Percentiles rank a stretch among this genome's conserved stretches.
These are phyloP conservation scores for Austroboletus eburneus DNA, from an alignment of 768 basidiomycete genomes.

Conservation along the genomic window DNA sequence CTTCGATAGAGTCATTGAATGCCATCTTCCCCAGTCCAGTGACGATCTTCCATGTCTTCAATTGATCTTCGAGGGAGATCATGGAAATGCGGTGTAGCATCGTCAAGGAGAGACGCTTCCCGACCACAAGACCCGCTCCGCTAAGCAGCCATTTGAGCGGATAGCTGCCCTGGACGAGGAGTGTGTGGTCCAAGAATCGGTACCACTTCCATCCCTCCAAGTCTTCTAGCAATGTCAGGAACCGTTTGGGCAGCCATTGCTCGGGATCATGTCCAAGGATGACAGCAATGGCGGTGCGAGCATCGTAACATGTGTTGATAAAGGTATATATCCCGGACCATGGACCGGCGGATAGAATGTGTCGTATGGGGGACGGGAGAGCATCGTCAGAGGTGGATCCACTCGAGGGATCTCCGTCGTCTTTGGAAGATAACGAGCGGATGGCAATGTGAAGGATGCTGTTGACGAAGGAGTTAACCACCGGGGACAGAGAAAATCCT, in stretches of 20 bases:
- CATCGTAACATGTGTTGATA: conserved; percentile 36
- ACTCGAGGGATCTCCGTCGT: conserved; percentile 6
- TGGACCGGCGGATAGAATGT: conserved; percentile 37
- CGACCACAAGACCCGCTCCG: conserved; percentile 44
- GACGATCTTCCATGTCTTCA: conserved; percentile 37
- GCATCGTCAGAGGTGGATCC: conserved; percentile 32
- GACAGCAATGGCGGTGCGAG: conserved; percentile 20
- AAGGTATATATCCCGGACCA: conserved; percentile 43
- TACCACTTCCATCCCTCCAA: conserved; percentile 40
- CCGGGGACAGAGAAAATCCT: conserved; percentile 27
- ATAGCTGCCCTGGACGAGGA: conserved; percentile 27
- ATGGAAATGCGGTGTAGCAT: conserved; percentile 49
- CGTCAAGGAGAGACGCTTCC: conserved; percentile 53
- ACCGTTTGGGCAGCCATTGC: conserved; percentile 30
- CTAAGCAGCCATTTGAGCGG: conserved; percentile 40
- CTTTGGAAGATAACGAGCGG: not conserved
- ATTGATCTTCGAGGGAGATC: conserved; percentile 47
- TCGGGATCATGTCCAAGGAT: conserved; percentile 25
- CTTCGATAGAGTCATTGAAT: conserved; percentile 45
- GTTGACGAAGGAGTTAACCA: conserved; percentile 36
- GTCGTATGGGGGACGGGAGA: conserved; percentile 24
- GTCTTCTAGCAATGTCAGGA: conserved; percentile 35
- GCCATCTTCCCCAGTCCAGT: conserved; percentile 56
- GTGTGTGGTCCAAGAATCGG: conserved; percentile 30
- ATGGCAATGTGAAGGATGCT: conserved; percentile 41